Conservation (phyloP, 1,284 basidiomycete genomes). For the Cryptococcus sp. region DNA sequence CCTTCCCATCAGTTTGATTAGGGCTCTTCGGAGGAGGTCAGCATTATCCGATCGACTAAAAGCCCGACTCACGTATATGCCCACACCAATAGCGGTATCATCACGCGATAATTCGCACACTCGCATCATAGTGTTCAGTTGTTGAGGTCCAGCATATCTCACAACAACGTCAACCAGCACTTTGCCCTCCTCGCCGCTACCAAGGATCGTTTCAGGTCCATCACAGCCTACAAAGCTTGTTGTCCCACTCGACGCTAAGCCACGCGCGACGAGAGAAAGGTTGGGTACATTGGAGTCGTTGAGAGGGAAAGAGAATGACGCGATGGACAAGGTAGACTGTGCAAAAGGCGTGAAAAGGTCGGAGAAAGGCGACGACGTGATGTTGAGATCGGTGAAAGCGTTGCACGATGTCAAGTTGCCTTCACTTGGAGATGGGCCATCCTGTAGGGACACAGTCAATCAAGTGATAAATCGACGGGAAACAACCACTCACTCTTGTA, state of each 20-base stretch:
- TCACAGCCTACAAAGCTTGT: conserved; percentile 48
- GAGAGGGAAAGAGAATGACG: conserved; percentile 41
- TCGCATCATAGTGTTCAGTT: conserved; percentile 28
- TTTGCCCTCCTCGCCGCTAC: conserved; percentile 34
- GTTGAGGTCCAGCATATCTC: conserved; percentile 29
- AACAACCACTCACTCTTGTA: conserved; percentile 24
- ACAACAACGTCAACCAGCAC: conserved; percentile 48
- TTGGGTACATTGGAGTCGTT: conserved; percentile 20
- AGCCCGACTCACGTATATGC: conserved; percentile 44
- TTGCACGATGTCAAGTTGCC: conserved; percentile 43
- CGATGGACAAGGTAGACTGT: conserved; percentile 24
- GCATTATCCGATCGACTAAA: background rate
- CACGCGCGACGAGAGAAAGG: conserved; percentile 42
- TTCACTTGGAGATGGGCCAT: conserved; percentile 41
- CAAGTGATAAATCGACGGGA: background rate
- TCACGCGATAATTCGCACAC: conserved; percentile 42
- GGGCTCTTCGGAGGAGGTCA: conserved; percentile 30
- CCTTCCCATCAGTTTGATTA: conserved; percentile 39
- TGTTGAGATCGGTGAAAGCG: conserved; percentile 34
- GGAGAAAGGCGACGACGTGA: conserved; percentile 23
- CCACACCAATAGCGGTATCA: conserved; percentile 42
- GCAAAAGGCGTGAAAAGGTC: conserved; percentile 38
- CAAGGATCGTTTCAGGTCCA: conserved; percentile 27
- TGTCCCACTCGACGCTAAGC: conserved; percentile 46
- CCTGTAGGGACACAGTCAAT: conserved; percentile 19